Base-by-base conservation (phyloP, 2,329 filamentous ascomycete genomes). In the Talaromyces sp. region DNA sequence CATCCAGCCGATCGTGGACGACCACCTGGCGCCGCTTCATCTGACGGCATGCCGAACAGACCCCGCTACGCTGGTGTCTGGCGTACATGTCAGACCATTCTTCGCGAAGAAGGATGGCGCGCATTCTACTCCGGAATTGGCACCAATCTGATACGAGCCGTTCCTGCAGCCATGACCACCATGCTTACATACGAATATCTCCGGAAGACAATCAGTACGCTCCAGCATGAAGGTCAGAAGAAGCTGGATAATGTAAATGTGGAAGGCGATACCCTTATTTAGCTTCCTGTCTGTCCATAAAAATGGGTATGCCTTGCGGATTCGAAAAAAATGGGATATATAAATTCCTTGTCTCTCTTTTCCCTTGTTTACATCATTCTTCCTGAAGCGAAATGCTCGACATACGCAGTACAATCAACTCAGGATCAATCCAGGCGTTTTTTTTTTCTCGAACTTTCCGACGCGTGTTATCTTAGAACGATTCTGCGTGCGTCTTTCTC, bases 61-160 rank as follows among this genome's bases (percentile, higher is more conserved):
- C 73, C 76, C 66, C 77, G 81, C 64, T 98, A 99, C 74, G 84
- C 81, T 67, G 95, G 95, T 50, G 85, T 97, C 37, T 76, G 93
- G 50, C 87, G 84, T 72, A 97, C 93, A 0, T 93, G 89, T 75
- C 86, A 87, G 66, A 93, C 88, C 2, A 98, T 99, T 65, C 79
- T 97, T 40, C 81, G 81, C 37, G 95, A 99, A 76, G 95, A 99
- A 76, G 95, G 95, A 6, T 97, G 93, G 93, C 84, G 90, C 66
- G 93, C 93, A 3, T 98, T 99, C 71, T 99, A 99, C 75, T 93
- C 93, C 25, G 95, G 95, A 39, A 92, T 99, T 82, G 95, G 95
- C 40, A 96, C 93, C 56, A 99, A 99, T 78, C 91, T 99, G 86
- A 92, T 98, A 82, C 86, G 95, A 62, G 95, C 95, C 7, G 89